These are phyloP conservation scores for Verticillium longisporum DNA, from an alignment of 2,329 filamentous ascomycete genomes.

Conservation along the genomic window DNA sequence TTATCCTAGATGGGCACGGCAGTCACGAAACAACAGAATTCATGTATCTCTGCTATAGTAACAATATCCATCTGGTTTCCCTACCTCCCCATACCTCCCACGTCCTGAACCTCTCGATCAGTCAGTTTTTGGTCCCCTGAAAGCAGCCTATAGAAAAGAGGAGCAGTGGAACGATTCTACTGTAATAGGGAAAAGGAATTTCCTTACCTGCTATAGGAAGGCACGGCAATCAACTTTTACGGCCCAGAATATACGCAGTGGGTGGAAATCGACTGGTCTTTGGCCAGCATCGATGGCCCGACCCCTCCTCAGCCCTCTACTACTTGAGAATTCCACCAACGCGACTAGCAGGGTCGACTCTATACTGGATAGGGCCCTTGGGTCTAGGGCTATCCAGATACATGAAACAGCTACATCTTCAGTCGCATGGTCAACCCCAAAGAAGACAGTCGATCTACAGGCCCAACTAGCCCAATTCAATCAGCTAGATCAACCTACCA, in stretches of 20 bases:
- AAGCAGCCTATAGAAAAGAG: slow-evolving; percentile 1
- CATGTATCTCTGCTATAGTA: too few relatives aligned
- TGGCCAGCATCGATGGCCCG: not conserved
- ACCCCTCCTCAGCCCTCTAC: slow-evolving; percentile 1
- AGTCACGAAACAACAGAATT: too few relatives aligned
- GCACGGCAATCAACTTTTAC: not conserved
- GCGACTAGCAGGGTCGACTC: not conserved
- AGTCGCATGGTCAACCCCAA: not conserved
- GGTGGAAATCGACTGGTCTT: not conserved
- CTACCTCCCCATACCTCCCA: not conserved
- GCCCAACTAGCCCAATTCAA: not conserved
- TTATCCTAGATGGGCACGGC: slow-evolving; percentile 1
- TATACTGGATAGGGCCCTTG: not conserved
- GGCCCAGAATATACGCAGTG: slow-evolving; percentile 1
- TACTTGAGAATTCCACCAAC: not conserved
- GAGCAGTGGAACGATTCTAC: not conserved
- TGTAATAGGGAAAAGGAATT: not conserved
- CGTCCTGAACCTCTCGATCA: not conserved
- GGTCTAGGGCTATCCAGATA: not conserved
- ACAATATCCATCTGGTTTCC: too few relatives aligned
- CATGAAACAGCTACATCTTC: not conserved
- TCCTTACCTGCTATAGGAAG: slow-evolving; percentile 1
- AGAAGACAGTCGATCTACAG: not conserved
- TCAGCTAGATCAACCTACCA: not conserved
- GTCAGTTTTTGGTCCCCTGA: slow-evolving; percentile 1